Evolutionary conservation across 2,329 filamentous ascomycete genomes (phyloP).

Genomic region (Botryotinia calthae): DNA sequence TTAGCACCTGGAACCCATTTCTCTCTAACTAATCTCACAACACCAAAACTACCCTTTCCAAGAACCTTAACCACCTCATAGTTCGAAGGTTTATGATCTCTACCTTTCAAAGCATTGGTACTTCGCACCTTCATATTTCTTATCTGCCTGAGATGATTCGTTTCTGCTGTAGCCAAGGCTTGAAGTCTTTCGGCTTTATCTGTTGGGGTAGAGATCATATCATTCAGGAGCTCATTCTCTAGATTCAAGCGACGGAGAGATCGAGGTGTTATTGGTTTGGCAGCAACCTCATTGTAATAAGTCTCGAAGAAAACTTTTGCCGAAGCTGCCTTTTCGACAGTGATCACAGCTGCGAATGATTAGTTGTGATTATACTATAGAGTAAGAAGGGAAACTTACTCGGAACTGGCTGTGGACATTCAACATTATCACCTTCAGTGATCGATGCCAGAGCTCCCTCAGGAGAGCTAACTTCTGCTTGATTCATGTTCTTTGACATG

Average conservation of each 20-base stretch:
- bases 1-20: constrained; percentile 39
- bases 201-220: constrained; percentile 38
- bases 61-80: constrained; percentile 81
- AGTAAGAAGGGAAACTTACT: constrained; percentile 27
- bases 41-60: constrained; percentile 91
- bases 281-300: constrained; percentile 71
- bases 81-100: constrained; percentile 55
- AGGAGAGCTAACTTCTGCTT: constrained; percentile 27
- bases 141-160: constrained; percentile 68
- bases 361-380: neutral
- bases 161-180: constrained; percentile 66
- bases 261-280: constrained; percentile 54
- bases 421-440: constrained; percentile 28
- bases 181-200: constrained; percentile 55
- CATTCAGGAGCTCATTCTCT: constrained; percentile 60
- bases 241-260: constrained; percentile 60
- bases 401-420: constrained; percentile 32
- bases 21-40: constrained; percentile 81
- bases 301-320: constrained; percentile 86
- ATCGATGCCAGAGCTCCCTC: constrained; percentile 35
- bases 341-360: constrained; percentile 42
- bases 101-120: constrained; percentile 37
- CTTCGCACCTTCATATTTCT: constrained; percentile 67
- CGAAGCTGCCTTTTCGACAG: constrained; percentile 74
- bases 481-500: constrained; percentile 22